Conservation (phyloP, 176 grass and related monocot species). For the Miscanthus lutarioriparius region DNA sequence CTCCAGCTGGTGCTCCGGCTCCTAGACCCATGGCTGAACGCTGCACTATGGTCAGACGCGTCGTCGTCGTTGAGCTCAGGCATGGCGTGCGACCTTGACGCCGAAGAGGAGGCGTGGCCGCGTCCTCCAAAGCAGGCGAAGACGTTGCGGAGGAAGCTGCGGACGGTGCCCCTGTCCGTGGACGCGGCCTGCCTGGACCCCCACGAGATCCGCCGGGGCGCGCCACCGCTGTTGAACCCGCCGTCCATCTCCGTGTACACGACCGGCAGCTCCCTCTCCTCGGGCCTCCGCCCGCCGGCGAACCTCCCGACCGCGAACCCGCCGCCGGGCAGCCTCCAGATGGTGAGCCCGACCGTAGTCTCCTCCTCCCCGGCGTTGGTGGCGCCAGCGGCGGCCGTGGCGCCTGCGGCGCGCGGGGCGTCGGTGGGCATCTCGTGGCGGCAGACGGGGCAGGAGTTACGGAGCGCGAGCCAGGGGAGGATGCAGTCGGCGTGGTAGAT, state of each 20-base stretch:
- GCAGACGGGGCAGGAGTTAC: constrained; percentile 89
- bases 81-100: neutral
- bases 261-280: constrained; percentile 80
- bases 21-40: constrained; percentile 50
- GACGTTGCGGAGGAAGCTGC: constrained; percentile 46
- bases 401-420: neutral
- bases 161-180: constrained; percentile 46
- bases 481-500: constrained; percentile 98
- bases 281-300: constrained; percentile 60
- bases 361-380: constrained; percentile 43
- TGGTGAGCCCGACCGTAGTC: constrained; percentile 70
- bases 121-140: constrained; percentile 58
- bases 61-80: constrained; percentile 34
- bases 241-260: constrained; percentile 98
- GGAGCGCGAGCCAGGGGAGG: constrained; percentile 82
- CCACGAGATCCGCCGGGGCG: constrained; percentile 79
- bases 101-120: neutral
- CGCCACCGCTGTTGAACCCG: constrained; percentile 63
- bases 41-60: constrained; percentile 12
- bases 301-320: constrained; percentile 90
- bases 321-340: constrained; percentile 92
- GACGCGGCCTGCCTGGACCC: constrained; percentile 62
- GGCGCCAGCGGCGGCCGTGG: neutral
- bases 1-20: constrained; percentile 68
- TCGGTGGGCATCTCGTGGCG: constrained; percentile 91